Percentiles rank a stretch among this genome's conserved stretches.
phyloP scores from a whole-genome alignment of 495 filamentous ascomycete genomes.

The Penicillium bovifimosum region DNA sequence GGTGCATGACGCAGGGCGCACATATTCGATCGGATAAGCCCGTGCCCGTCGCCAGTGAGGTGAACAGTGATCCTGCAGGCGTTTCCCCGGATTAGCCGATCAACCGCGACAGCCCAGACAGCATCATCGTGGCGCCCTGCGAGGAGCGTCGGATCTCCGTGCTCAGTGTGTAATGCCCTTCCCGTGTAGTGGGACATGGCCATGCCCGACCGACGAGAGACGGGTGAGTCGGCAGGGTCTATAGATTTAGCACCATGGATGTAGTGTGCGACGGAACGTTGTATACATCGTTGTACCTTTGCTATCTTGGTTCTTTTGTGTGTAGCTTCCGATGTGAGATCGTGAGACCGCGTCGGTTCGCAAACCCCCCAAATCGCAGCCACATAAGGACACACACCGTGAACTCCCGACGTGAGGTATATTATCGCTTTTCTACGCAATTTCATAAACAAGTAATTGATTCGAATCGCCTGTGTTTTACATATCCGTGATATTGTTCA shows the following conservation, averaged over 20 bases:
- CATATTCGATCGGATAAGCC: background rate
- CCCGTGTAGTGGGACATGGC: conserved; percentile 2
- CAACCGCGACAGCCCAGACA: background rate
- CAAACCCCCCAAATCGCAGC: background rate
- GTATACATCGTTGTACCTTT: too few species aligned
- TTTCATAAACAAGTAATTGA: background rate
- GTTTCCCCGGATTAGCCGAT: conserved; percentile 9
- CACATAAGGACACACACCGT: background rate
- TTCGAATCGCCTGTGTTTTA: too few species aligned
- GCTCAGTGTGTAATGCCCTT: background rate
- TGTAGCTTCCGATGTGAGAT: background rate
- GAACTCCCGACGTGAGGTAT: background rate
- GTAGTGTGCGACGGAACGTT: too few species aligned
- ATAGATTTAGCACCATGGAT: background rate
- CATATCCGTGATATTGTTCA: background rate
- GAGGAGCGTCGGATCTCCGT: background rate
- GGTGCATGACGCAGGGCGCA: conserved; percentile 6
- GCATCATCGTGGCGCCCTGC: conserved; percentile 26
- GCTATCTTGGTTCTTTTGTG: background rate
- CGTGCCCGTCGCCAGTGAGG: conserved; percentile 1
- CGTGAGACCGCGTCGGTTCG: background rate
- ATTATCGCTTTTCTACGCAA: background rate
- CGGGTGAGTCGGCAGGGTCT: background rate
- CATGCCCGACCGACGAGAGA: conserved; percentile 3
- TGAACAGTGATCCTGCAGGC: background rate